Percentiles rank a stretch among this genome's conserved stretches.
Evolutionary conservation across 257 asterid species (phyloP).

Genomic region (Mentha longifolia): DNA sequence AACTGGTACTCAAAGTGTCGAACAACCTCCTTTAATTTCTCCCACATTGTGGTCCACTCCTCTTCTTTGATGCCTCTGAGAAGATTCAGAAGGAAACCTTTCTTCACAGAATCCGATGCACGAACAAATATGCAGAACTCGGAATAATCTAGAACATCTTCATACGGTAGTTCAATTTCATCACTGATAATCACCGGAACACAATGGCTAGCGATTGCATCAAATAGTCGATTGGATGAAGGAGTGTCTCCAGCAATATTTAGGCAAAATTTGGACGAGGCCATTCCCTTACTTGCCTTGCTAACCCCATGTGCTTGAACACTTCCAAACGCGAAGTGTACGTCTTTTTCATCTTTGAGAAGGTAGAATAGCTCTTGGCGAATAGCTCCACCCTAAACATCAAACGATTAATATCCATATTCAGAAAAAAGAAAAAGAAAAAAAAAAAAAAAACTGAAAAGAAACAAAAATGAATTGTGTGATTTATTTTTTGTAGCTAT

Average conservation of each 20-base stretch:
- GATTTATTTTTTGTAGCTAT: background rate
- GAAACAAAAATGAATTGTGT: background rate
- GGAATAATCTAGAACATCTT: slow-evolving; percentile 73
- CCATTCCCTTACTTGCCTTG: slow-evolving; percentile 68
- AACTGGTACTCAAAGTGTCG: slow-evolving; percentile 64
- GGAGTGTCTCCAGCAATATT: slow-evolving; percentile 92
- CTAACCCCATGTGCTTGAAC: slow-evolving; percentile 55
- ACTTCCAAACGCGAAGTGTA: slow-evolving; percentile 73
- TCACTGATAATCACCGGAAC: slow-evolving; percentile 86
- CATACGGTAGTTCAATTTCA: slow-evolving; percentile 75
- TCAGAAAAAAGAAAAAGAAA: background rate
- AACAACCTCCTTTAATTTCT: slow-evolving; percentile 48
- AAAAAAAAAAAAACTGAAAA: too few relatives aligned
- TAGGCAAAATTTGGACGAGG: too few relatives aligned
- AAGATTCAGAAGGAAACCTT: slow-evolving; percentile 59
- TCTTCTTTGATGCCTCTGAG: slow-evolving; percentile 59
- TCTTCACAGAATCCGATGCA: slow-evolving; percentile 58
- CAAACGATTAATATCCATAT: slow-evolving; percentile 22
- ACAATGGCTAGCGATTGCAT: slow-evolving; percentile 82
- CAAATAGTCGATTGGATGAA: slow-evolving; percentile 81
- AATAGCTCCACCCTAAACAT: slow-evolving; percentile 70
- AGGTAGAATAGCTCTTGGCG: slow-evolving; percentile 79
- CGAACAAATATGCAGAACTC: slow-evolving; percentile 62
- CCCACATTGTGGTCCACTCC: slow-evolving; percentile 78
- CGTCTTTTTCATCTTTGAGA: slow-evolving; percentile 71